Base-by-base conservation (phyloP, 192 early-diverging fungal genomes). In the Podochytrium sp. region DNA sequence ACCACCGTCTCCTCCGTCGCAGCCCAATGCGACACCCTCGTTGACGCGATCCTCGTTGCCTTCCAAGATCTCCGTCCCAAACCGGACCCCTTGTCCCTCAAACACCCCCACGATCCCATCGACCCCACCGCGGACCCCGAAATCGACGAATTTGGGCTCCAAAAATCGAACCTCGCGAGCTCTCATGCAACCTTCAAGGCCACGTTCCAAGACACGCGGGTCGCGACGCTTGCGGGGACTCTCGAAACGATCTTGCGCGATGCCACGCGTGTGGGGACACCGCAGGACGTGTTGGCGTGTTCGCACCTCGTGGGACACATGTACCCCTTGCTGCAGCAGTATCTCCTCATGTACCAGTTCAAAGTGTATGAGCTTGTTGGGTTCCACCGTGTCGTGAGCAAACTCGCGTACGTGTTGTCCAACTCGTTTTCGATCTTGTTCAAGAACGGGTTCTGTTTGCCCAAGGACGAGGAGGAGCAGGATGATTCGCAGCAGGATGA, bases 391-490 rank as follows among this genome's bases (percentile, higher is more conserved):
- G 78, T 91, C 0, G 76, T 91, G 50, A 80, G 83, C 64, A 96
- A 95, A 73, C 78, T 96, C 34, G 79, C 87, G 0, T 92, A 89
- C 61, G 79, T 92, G 18, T 78, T 94, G 27, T 83, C 82, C 69
- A 92, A 90, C 72, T 86, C 89, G 3, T 92, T 94, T 71, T 80
- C 79, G 25, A 73, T 81, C 7, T 80, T 97, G 18, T 85, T 96
- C 65, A 86, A 87, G 51, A 90, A 95, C 50, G 97, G 97, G 18
- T 95, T 94, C 72, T 95, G 95, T 57, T 84, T 94, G 50, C 95
- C 93, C 49, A 77, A 87, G 47, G 83, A 82, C n/a, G 84, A 83
- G 41, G 81, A 85, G 34, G 90, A 90, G 70, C 86, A 87, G 35
- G 86, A 88, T 18, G 83, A 84, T 35, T 91, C 92, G 23, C 63